Base-by-base conservation (phyloP, 768 basidiomycete species). In the Termitomyces sp. region DNA sequence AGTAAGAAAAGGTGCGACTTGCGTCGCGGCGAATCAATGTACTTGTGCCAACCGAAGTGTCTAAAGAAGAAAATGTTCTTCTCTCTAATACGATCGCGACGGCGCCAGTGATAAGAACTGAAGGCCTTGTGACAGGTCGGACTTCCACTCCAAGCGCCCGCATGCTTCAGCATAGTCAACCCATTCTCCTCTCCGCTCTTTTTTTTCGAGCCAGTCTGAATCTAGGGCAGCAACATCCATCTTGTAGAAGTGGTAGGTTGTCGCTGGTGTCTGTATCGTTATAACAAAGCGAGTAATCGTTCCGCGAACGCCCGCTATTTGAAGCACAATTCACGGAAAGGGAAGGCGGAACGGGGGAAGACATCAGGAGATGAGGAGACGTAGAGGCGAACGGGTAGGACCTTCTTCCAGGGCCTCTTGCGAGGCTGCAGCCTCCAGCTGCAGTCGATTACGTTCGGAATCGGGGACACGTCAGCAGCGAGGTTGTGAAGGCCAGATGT, bases 331-430 rank as follows among this genome's bases (percentile, higher is more conserved):
- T 33, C 12, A 39, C 51, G 37, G n/a, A 67, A 61, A 62, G 41
- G 61, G 60, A 59, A 60, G 62, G 55, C 63, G 67, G 61, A 64
- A 51, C 64, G 69, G 75, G 73, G 72, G 76, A 75, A 68, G 75
- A 74, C 73, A 83, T 87, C 79, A 87, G 84, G 85, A 83, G 80
- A 74, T 76, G 81, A 81, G 77, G 79, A 78, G 81, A 87, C 82
- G 80, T 77, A 81, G 73, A 85, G 77, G 85, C 79, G 85, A 81
- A 81, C 78, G 84, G 84, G 84, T 85, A 85, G 85, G 89, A 94
- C 92, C 92, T 93, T 94, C 92, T 90, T 94, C 92, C 73, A 88
- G 80, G 76, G 92, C 92, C 85, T 94, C 92, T 73, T 92, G 83
- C 68, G 84, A 88, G 76, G 92, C 92, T 70, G 92, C 92, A 76